Evolutionary conservation across 495 filamentous ascomycete genomes (phyloP).

Genomic region (Aspergillus steynii): DNA sequence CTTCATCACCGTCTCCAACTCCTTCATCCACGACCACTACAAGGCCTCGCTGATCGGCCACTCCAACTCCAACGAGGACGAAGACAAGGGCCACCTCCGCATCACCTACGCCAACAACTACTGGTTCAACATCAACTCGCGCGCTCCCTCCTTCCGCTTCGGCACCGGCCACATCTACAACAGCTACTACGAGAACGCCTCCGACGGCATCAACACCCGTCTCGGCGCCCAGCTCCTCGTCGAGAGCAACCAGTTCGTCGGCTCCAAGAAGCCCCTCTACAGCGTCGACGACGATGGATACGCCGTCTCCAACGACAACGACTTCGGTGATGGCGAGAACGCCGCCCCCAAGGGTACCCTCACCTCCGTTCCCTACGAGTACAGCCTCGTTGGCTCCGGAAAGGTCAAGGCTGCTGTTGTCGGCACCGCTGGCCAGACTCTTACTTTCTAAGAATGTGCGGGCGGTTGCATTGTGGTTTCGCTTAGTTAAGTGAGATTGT

Average conservation of each 20-base stretch:
- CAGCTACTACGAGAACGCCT: slow-evolving; percentile 47
- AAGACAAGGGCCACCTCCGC: slow-evolving; percentile 55
- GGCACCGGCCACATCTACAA: slow-evolving; percentile 59
- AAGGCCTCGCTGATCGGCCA: slow-evolving; percentile 66
- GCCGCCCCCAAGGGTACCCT: slow-evolving; percentile 49
- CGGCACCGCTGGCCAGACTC: slow-evolving; percentile 54
- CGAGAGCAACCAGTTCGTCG: slow-evolving; percentile 59
- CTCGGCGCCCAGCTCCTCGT: slow-evolving; percentile 64
- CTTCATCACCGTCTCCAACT: slow-evolving; percentile 53
- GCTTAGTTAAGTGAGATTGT: background rate
- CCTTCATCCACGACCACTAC: slow-evolving; percentile 61
- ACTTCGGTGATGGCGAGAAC: slow-evolving; percentile 53
- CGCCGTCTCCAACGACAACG: slow-evolving; percentile 53
- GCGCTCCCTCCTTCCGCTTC: slow-evolving; percentile 61
- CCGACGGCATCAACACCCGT: slow-evolving; percentile 64
- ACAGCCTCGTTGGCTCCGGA: slow-evolving; percentile 43
- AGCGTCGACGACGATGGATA: slow-evolving; percentile 52
- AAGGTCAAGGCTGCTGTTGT: slow-evolving; percentile 48
- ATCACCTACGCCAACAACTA: slow-evolving; percentile 66
- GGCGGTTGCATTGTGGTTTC: background rate
- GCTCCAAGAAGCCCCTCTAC: slow-evolving; percentile 50
- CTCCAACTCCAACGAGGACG: slow-evolving; percentile 41
- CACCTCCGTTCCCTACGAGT: slow-evolving; percentile 52
- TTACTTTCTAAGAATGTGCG: slow-evolving; percentile 44
- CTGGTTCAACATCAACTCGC: slow-evolving; percentile 62